A percentile compares a stretch with the other conserved stretches of the same genome.
phyloP scores from a whole-genome alignment of 345 rosid species.

The Citrus glauca region DNA sequence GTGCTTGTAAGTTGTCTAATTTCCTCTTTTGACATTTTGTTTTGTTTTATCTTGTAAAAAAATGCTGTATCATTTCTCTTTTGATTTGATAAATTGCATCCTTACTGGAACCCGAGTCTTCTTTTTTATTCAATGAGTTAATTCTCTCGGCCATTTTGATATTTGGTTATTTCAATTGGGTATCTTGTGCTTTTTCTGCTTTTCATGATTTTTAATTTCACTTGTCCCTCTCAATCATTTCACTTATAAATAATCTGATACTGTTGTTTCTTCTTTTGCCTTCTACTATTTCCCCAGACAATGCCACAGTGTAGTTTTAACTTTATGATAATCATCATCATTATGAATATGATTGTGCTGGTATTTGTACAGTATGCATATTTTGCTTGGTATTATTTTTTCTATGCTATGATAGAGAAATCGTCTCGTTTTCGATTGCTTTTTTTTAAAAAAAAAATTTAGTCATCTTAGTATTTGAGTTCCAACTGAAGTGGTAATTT shows the following conservation, averaged over 20 bases:
- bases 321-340: neutral
- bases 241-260: neutral
- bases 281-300: neutral
- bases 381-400: neutral
- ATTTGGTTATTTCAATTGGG: neutral
- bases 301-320: neutral
- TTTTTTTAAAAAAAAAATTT: too few relatives aligned
- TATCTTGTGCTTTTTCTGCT: neutral
- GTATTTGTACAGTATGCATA: neutral
- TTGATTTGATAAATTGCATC: neutral
- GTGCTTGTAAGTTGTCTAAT: conserved; percentile 4
- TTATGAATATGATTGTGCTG: neutral
- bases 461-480: too few relatives aligned
- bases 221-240: neutral
- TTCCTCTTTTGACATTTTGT: neutral
- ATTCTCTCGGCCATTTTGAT: neutral
- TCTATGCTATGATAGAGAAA: too few relatives aligned
- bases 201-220: neutral
- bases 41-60: conserved; percentile 2
- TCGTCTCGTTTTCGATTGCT: too few relatives aligned
- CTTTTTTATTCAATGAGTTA: neutral
- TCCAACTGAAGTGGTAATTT: too few relatives aligned
- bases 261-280: too few relatives aligned
- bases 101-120: neutral
- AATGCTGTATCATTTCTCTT: neutral